Evolutionary conservation across 75 land plant species (phyloP), one percentile per base, ranked within the genome.

Genomic region (Azolla pinnata): DNA sequence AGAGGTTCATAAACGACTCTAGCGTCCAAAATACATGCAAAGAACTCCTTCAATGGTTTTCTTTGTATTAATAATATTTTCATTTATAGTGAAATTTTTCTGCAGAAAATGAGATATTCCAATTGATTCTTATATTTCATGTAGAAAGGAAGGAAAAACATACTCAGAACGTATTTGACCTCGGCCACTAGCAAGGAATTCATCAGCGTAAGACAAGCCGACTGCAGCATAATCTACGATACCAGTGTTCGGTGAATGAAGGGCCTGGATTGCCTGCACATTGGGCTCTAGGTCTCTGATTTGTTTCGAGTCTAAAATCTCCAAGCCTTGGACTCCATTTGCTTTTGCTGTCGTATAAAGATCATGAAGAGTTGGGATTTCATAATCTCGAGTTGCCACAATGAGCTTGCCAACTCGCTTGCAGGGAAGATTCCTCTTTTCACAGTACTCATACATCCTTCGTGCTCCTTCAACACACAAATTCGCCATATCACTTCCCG

Each of bases 181-280:
- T 26, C 59, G 64, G 4, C 70, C 65, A 56, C 49, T 67, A 3
- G 52, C 44, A 46, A 73, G 64, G 19, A 73, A 44, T 25, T 73
- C 75, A 20, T 66, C 57, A 17, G 70, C 69, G 45, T 50, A 73
- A 0, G 75, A 73, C 1, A 73, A 67, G 12, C 70, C 75, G 9
- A 73, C 75, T 48, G 49, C 44, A 18, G 75, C 75, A 62, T 73
- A 73, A 31, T 73, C 75, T 3, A 33, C 45, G 27, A 73, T 73
- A 14, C 75, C 75, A 16, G 75, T 73, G 44, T 73, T 73, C 0
- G 74, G 75, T 3, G 75, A 73, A 55, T 73, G 70, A 54, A 73
- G 63, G 12, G 75, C 75, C 32, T 50, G 57, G 4, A 73, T 46
- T 0, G 64, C 68, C 3, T 59, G 71, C 18, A 73, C 70, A 33